Conservation (phyloP, 2,329 filamentous ascomycete genomes). For the Cladobotryum mycophilum region DNA sequence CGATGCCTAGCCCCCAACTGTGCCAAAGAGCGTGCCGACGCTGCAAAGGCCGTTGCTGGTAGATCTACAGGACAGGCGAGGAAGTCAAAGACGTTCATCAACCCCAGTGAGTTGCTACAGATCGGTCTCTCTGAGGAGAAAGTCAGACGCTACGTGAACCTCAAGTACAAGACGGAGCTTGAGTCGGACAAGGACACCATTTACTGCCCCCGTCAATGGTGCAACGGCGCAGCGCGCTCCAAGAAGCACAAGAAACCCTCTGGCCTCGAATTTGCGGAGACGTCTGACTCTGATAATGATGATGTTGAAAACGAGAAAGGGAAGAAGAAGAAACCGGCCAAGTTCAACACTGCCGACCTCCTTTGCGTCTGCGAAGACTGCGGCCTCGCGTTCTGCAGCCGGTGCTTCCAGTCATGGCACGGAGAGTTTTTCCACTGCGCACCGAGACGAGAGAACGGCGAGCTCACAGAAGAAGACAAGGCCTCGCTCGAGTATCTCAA, state of each 20-base stretch:
- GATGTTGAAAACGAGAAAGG: slow-evolving; percentile 18
- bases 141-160: slow-evolving; percentile 78
- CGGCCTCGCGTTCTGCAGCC: slow-evolving; percentile 76
- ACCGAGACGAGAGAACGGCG: slow-evolving; percentile 57
- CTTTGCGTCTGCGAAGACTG: slow-evolving; percentile 86
- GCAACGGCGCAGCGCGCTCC: slow-evolving; percentile 77
- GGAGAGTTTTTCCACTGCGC: slow-evolving; percentile 71
- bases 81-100: slow-evolving; percentile 63
- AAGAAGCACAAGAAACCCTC: slow-evolving; percentile 65
- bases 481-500: slow-evolving; percentile 80
- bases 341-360: slow-evolving; percentile 51
- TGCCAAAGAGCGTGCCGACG: slow-evolving; percentile 52
- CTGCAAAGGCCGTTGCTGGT: slow-evolving; percentile 12
- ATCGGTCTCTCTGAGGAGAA: slow-evolving; percentile 64
- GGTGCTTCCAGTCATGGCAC: slow-evolving; percentile 76
- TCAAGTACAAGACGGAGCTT: slow-evolving; percentile 89
- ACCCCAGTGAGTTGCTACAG: slow-evolving; percentile 75
- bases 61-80: slow-evolving; percentile 21
- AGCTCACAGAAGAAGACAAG: slow-evolving; percentile 77
- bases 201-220: slow-evolving; percentile 90
- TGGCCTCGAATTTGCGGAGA: slow-evolving; percentile 55
- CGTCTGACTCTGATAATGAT: slow-evolving; percentile 45
- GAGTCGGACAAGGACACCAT: slow-evolving; percentile 88
- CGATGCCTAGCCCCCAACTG: slow-evolving; percentile 77
- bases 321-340: slow-evolving; percentile 17